These are phyloP conservation scores for Phytophthora sojae DNA, from an alignment of 352 stramenopile species.

Conservation along the genomic window DNA sequence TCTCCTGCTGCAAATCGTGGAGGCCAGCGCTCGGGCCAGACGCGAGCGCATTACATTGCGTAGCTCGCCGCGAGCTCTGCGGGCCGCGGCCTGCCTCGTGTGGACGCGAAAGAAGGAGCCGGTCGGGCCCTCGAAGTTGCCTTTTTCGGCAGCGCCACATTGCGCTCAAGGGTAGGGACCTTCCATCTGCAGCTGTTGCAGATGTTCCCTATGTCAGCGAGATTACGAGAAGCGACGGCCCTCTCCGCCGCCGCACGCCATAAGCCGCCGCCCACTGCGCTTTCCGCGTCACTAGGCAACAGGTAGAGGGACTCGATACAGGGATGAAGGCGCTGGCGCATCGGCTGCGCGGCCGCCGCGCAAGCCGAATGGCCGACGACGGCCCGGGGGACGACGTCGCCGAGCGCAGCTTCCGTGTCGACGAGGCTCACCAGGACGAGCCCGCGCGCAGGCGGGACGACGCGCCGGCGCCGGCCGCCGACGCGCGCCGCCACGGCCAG, in stretches of 20 bases:
- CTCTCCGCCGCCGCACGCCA: not conserved
- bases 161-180: slow-evolving; percentile 30
- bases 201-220: slow-evolving; percentile 16
- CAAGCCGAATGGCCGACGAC: slow-evolving; percentile 17
- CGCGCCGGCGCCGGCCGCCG: slow-evolving; percentile 9
- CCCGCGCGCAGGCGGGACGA: not conserved
- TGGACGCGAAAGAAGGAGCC: slow-evolving; percentile 36
- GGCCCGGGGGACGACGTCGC: slow-evolving; percentile 7
- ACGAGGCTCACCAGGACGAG: slow-evolving; percentile 11
- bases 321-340: slow-evolving; percentile 49
- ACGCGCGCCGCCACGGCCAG: slow-evolving; percentile 26
- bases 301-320: not conserved
- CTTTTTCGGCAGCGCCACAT: slow-evolving; percentile 20
- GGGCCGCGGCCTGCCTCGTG: slow-evolving; percentile 15
- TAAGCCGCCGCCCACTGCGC: not conserved
- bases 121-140: not conserved
- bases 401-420: slow-evolving; percentile 27
- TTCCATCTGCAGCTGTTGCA: slow-evolving; percentile 13
- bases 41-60: not conserved
- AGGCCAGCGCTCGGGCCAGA: slow-evolving; percentile 8
- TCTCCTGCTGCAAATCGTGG: not conserved
- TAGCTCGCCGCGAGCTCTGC: not conserved
- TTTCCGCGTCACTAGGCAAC: slow-evolving; percentile 11
- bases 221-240: slow-evolving; percentile 16
- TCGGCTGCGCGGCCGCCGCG: slow-evolving; percentile 35